Base-by-base conservation (phyloP, 176 grass and related monocot genomes). In the Oryza meridionalis region DNA sequence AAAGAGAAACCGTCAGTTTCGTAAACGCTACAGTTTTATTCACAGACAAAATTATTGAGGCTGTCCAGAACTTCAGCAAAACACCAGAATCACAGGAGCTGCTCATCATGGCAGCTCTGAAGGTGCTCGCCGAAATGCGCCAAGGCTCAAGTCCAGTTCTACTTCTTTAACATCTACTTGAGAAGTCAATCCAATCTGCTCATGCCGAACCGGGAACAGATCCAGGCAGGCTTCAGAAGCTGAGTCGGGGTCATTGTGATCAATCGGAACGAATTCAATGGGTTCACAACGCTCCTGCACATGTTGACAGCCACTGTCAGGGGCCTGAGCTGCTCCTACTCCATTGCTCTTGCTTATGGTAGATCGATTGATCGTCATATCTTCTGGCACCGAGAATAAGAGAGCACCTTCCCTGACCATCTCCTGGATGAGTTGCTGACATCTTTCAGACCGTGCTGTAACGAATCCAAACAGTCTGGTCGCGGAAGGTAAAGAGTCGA, bases 181-280 rank as follows among this genome's bases (percentile, higher is more conserved):
- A 6, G 68, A 47, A 53, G 62, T 67, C 46, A 66, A 87, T 68
- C 81, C 81, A 44, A 92, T 90, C 3, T 86, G 80, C 68, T 90
- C 90, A 37, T 77, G 69, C 19, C 58, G 70, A 5, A 85, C 73
- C 2, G 93, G 93, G 75, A 94, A 94, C 81, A 90, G 70, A 27
- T 85, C 84, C 78, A 92, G 67, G 84, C 87, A 94, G 26, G 72
- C 47, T 49, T 75, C 67, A 3, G 75, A 63, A 73, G 64, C 80
- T 6, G 2, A 75, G 35, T 22, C 42, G n/a, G 8, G 24, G 2
- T 53, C 68, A 9, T 15, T 75, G 11, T 58, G 49, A 12, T 21
- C 70, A 21, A 59, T 29, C 5, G 70, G 37, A 19, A 82, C 42
- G 1, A 90, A 84, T 13, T 86, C 46, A 0, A 90, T 74, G n/a